Conservation (phyloP, 768 basidiomycete species). For the Sporobolomyces roseus region DNA sequence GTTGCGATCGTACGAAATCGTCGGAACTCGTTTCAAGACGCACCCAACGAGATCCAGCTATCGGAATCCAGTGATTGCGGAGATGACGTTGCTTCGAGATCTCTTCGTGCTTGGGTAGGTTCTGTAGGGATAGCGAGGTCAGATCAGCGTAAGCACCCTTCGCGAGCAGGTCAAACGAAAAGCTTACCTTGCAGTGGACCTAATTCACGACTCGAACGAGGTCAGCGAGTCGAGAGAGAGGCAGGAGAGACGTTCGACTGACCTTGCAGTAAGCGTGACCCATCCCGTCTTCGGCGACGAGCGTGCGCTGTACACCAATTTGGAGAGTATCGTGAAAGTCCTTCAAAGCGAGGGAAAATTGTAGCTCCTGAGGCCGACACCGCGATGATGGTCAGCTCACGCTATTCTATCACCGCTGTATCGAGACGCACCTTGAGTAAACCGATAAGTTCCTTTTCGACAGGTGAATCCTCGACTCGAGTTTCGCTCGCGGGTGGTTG, state of each 20-base stretch:
- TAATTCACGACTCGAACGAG: background rate
- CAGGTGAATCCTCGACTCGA: conserved; percentile 16
- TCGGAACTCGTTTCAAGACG: background rate
- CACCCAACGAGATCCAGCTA: conserved; percentile 30
- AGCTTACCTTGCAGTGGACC: conserved; percentile 29
- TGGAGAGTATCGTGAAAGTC: conserved; percentile 35
- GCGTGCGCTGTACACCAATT: conserved; percentile 28
- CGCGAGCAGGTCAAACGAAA: background rate
- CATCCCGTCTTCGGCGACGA: conserved; percentile 31
- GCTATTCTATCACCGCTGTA: too few relatives aligned
- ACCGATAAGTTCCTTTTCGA: conserved; percentile 31
- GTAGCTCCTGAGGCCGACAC: conserved; percentile 4
- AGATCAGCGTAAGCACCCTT: too few relatives aligned
- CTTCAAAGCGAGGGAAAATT: conserved; percentile 31
- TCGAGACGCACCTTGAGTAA: conserved; percentile 25
- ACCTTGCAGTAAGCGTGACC: conserved; percentile 36
- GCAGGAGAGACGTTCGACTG: background rate
- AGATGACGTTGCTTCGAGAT: conserved; percentile 19
- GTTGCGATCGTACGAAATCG: background rate
- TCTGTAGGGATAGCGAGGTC: background rate
- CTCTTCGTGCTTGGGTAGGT: conserved; percentile 22
- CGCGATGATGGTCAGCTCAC: too few relatives aligned
- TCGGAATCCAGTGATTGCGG: conserved; percentile 20
- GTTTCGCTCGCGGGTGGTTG: background rate
- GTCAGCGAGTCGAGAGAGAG: background rate